phyloP scores from a whole-genome alignment of 1,284 basidiomycete genomes.

The Apiotrichum mycotoxinovorans region DNA sequence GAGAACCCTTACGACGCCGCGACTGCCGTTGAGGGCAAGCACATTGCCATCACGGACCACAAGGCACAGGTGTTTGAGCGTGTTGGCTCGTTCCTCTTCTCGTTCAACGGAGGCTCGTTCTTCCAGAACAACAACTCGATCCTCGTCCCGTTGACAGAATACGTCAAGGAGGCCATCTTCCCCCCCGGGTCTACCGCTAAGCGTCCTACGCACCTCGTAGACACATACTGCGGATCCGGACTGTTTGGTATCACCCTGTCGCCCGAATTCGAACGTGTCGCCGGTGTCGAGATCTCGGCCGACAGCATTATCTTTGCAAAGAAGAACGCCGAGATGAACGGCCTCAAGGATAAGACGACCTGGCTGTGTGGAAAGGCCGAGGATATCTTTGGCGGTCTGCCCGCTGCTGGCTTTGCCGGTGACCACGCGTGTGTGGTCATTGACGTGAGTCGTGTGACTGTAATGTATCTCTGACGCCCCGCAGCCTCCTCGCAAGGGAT shows the following conservation, averaged over 20 bases:
- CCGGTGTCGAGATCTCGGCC: constrained; percentile 80
- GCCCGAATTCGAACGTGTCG: constrained; percentile 69
- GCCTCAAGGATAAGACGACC: constrained; percentile 43
- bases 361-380: constrained; percentile 59
- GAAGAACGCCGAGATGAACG: constrained; percentile 75
- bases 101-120: constrained; percentile 84
- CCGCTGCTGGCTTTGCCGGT: constrained; percentile 39
- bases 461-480: no score
- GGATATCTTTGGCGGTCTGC: constrained; percentile 53
- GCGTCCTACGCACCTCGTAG: constrained; percentile 74
- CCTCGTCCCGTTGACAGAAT: constrained; percentile 73
- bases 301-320: constrained; percentile 74
- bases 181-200: constrained; percentile 33
- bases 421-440: constrained; percentile 44
- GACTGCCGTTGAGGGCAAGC: constrained; percentile 32
- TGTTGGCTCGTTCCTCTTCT: constrained; percentile 76
- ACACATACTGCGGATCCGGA: constrained; percentile 85
- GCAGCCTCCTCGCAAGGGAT: constrained; percentile 85
- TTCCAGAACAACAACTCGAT: constrained; percentile 99
- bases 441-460: constrained; percentile 52
- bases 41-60: constrained; percentile 79
- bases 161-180: constrained; percentile 74
- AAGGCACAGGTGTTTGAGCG: constrained; percentile 76
- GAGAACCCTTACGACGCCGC: constrained; percentile 32
- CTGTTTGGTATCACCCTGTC: constrained; percentile 88